These are phyloP conservation scores for Nepenthes alata DNA, from an alignment of 179 eudicot species.

Conservation along the genomic window DNA sequence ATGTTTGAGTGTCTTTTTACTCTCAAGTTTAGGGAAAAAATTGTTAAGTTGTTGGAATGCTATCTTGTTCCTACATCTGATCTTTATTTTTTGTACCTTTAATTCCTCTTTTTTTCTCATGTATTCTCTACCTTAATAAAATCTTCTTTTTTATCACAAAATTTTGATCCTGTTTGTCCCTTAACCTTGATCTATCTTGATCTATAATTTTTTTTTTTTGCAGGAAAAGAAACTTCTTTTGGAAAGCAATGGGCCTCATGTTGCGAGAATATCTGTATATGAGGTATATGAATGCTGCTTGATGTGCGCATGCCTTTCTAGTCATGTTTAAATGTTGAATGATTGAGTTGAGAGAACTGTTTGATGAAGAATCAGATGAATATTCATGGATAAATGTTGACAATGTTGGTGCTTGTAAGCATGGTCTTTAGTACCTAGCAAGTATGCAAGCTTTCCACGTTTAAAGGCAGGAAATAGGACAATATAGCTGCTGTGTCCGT, in stretches of 20 bases:
- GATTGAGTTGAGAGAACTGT: background rate
- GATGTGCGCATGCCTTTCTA: background rate
- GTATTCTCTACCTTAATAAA: background rate
- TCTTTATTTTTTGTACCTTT: background rate
- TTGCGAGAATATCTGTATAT: conserved; percentile 73
- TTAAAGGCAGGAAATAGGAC: background rate
- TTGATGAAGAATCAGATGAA: background rate
- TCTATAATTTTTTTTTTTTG: conserved; percentile 3
- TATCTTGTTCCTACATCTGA: background rate
- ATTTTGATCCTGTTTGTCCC: background rate
- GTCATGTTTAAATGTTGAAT: background rate
- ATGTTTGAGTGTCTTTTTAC: too few species aligned
- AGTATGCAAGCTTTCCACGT: background rate
- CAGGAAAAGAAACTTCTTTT: conserved; percentile 88
- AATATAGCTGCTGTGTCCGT: background rate
- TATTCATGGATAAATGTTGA: background rate
- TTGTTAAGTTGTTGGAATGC: too few species aligned
- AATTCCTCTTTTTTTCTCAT: background rate
- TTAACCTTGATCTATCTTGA: background rate
- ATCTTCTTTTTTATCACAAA: background rate
- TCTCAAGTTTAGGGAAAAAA: too few species aligned
- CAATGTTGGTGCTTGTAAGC: background rate
- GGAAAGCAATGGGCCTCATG: conserved; percentile 76
- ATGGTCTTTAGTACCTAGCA: background rate
- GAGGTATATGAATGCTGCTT: conserved; percentile 44